Conservation (phyloP, 768 basidiomycete species). For the Glaciozyma martinii region DNA sequence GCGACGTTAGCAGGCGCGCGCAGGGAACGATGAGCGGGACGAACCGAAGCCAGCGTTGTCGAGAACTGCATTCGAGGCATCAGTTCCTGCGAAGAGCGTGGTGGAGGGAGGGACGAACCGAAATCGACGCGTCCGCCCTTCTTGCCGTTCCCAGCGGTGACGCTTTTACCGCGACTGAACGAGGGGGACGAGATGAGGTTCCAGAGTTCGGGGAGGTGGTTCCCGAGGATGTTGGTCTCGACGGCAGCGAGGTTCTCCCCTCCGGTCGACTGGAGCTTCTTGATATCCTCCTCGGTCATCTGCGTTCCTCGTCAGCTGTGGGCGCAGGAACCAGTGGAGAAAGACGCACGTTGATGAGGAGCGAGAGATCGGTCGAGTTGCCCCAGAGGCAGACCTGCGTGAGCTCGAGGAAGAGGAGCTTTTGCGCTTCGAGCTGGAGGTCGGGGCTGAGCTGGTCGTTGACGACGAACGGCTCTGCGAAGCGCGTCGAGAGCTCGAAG, state of each 20-base stretch:
- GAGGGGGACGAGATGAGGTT: constrained; percentile 52
- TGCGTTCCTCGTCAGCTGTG: neutral
- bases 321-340: neutral
- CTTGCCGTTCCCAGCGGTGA: constrained; percentile 47
- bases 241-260: constrained; percentile 91
- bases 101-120: constrained; percentile 35
- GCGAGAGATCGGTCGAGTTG: constrained; percentile 88
- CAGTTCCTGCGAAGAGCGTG: too few relatives aligned
- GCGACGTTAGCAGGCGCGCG: neutral
- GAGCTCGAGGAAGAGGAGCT: constrained; percentile 77
- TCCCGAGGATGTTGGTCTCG: constrained; percentile 84
- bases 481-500: constrained; percentile 85
- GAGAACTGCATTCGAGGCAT: constrained; percentile 44
- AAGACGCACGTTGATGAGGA: constrained; percentile 62
- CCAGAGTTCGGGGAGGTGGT: constrained; percentile 66
- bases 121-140: constrained; percentile 70
- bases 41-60: constrained; percentile 79
- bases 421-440: constrained; percentile 50
- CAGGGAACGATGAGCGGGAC: constrained; percentile 52
- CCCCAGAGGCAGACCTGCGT: constrained; percentile 97
- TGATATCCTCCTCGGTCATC: constrained; percentile 97
- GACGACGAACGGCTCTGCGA: constrained; percentile 71
- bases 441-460: constrained; percentile 42
- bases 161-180: constrained; percentile 45
- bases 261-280: constrained; percentile 88